Evolutionary conservation across 805 yeast species (phyloP).

Genomic region (Saccharomyces cerevisiae): DNA sequence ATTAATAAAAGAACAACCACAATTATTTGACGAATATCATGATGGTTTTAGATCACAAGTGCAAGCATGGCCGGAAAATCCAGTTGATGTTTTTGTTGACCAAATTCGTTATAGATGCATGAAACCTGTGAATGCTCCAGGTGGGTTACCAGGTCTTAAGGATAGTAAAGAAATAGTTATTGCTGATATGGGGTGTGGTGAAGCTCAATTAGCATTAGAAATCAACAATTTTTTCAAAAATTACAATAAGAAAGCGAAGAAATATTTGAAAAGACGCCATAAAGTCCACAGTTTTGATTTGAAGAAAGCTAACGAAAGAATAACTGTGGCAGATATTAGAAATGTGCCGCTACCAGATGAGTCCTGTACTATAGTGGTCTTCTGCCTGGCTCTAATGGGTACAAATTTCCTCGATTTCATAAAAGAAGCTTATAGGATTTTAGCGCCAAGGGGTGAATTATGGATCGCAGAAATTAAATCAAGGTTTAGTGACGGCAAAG

Average conservation of each 20-base stretch:
- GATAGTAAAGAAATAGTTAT: conserved; percentile 52
- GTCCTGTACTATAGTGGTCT: conserved; percentile 81
- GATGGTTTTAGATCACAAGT: conserved; percentile 93
- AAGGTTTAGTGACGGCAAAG: conserved; percentile 67
- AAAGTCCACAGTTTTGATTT: conserved; percentile 85
- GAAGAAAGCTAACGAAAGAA: conserved; percentile 76
- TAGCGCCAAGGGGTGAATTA: conserved; percentile 85
- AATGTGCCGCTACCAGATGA: conserved; percentile 76
- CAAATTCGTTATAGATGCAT: conserved; percentile 53
- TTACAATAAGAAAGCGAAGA: conserved; percentile 26
- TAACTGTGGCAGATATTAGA: conserved; percentile 94
- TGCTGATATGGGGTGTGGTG: conserved; percentile 99
- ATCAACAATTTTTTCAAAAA: conserved; percentile 42
- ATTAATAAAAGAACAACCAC: conserved; percentile 73
- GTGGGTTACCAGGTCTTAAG: conserved; percentile 76
- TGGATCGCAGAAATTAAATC: conserved; percentile 98
- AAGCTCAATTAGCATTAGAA: conserved; percentile 76
- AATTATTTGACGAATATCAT: conserved; percentile 87
- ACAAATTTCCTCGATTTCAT: conserved; percentile 90
- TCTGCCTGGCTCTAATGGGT: conserved; percentile 94
- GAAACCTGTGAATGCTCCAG: conserved; percentile 85
- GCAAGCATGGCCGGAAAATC: conserved; percentile 96
- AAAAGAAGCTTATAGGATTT: conserved; percentile 76
- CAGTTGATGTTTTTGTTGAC: conserved; percentile 81
- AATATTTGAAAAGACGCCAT: conserved; percentile 40